phyloP scores from a whole-genome alignment of 306 rosid species.

The Fragaria ananassa region DNA sequence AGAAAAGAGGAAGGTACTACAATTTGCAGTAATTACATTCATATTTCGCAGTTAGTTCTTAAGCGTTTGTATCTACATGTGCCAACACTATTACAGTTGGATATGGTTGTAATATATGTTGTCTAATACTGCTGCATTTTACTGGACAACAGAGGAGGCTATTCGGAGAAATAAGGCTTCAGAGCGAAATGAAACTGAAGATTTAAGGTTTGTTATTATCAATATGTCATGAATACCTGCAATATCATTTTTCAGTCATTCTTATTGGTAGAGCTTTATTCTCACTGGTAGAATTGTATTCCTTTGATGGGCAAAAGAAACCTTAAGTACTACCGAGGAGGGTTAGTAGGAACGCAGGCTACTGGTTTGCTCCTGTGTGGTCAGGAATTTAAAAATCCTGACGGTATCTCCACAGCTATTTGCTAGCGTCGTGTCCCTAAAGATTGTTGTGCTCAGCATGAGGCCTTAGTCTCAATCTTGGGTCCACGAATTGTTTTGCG shows the following conservation, averaged over 20 bases:
- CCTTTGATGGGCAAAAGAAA: background rate
- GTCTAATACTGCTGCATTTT: constrained; percentile 31
- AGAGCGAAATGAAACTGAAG: constrained; percentile 45
- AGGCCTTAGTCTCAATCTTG: background rate
- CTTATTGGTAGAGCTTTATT: background rate
- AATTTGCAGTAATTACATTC: background rate
- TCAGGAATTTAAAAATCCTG: background rate
- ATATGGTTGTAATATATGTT: constrained; percentile 16
- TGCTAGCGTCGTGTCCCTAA: background rate
- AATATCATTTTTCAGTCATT: background rate
- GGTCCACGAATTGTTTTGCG: background rate
- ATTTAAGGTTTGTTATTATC: constrained; percentile 56
- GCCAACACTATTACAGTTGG: background rate
- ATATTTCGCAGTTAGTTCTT: background rate
- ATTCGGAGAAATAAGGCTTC: constrained; percentile 66
- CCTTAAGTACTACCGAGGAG: background rate
- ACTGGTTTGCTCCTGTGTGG: background rate
- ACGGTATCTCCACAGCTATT: background rate
- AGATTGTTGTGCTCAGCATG: background rate
- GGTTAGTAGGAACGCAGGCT: background rate
- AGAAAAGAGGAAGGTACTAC: constrained; percentile 75
- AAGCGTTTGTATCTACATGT: background rate
- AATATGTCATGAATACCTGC: constrained; percentile 1
- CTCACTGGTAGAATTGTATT: background rate
- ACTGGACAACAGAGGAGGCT: constrained; percentile 67